A percentile compares a stretch with the other conserved stretches of the same genome.
phyloP scores from a whole-genome alignment of 306 rosid genomes.

The Rubus idaeus region DNA sequence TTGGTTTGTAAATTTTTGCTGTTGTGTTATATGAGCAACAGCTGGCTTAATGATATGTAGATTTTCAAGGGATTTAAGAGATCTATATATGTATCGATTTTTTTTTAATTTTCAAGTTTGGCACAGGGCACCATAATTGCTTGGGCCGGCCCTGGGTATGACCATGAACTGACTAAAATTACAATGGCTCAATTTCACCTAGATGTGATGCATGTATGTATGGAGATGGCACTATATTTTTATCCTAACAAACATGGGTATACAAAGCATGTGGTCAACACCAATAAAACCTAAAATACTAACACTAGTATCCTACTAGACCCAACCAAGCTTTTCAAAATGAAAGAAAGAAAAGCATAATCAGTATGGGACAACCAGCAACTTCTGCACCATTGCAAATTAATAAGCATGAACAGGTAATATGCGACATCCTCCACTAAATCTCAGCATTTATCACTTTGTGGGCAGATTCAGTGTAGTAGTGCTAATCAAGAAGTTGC shows the following conservation, averaged over 20 bases:
- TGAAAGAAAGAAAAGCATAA: neutral
- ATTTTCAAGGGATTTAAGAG: no score
- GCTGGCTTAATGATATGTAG: no score
- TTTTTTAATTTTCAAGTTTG: no score
- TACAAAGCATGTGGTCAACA: neutral
- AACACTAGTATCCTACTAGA: neutral
- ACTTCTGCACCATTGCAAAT: neutral
- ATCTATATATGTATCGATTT: no score
- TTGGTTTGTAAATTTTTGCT: no score
- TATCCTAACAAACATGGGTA: neutral
- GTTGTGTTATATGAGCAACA: no score
- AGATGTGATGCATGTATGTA: no score
- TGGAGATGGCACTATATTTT: no score
- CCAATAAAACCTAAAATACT: neutral
- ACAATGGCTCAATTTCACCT: neutral
- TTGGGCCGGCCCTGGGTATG: no score
- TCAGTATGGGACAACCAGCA: neutral
- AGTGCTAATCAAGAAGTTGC: neutral
- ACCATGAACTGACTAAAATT: neutral
- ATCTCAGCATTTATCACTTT: neutral
- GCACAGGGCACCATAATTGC: no score
- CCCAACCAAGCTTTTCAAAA: neutral
- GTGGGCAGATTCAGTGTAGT: neutral
- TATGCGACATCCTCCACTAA: neutral
- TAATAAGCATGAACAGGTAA: slow-evolving; percentile 3